phyloP scores from a whole-genome alignment of 768 basidiomycete genomes.

The Termitomyces eurrhizus region DNA sequence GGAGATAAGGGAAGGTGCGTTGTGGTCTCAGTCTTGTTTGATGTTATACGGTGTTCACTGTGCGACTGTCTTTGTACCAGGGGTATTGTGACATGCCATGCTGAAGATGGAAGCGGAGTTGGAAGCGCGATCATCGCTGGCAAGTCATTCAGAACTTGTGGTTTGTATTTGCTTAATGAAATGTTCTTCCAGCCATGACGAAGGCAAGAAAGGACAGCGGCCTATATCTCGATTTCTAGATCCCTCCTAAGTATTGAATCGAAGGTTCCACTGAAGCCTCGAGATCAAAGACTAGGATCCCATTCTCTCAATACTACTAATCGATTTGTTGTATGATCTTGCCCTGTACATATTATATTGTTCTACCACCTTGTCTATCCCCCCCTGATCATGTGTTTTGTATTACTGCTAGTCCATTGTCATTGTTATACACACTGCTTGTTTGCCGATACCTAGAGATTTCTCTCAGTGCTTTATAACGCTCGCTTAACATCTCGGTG shows the following conservation, averaged over 20 bases:
- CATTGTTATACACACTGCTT: neutral
- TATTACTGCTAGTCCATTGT: slow-evolving; percentile 3
- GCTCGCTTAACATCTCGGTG: neutral
- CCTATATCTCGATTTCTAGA: slow-evolving; percentile 47
- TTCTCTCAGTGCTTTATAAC: neutral
- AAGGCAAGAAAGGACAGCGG: slow-evolving; percentile 73
- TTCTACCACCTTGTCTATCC: neutral
- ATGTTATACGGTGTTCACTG: neutral
- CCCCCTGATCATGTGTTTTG: neutral
- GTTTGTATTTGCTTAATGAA: neutral
- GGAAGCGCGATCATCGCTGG: slow-evolving; percentile 94
- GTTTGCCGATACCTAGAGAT: slow-evolving; percentile 5
- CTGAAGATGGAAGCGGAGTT: slow-evolving; percentile 91
- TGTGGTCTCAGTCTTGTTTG: neutral
- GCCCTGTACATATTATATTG: slow-evolving; percentile 1
- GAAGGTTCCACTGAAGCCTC: neutral
- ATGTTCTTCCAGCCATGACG: slow-evolving; percentile 70
- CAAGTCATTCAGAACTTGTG: slow-evolving; percentile 13
- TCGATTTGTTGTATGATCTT: slow-evolving; percentile 7
- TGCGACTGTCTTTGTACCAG: slow-evolving; percentile 22
- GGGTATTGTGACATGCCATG: slow-evolving; percentile 76
- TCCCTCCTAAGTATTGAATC: neutral
- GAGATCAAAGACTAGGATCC: neutral
- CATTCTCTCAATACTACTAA: neutral
- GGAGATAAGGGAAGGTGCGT: slow-evolving; percentile 91